A percentile compares a stretch with the other conserved stretches of the same genome.
Evolutionary conservation across 768 basidiomycete genomes (phyloP).

Genomic region (Wakefieldia striispora): DNA sequence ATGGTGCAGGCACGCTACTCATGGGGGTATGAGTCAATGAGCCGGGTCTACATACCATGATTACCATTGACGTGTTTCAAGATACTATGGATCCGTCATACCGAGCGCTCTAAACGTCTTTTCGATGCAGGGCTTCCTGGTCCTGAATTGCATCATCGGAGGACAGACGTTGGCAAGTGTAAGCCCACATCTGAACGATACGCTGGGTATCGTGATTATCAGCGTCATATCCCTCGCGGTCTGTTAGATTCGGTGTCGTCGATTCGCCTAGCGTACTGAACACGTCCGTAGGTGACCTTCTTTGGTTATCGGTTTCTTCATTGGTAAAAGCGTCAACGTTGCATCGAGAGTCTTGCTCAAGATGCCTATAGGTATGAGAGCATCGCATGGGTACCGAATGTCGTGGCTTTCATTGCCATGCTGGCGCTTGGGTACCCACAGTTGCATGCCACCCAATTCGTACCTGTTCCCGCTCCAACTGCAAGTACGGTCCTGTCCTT

Average conservation of each 20-base stretch:
- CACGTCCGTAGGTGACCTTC: conserved; percentile 49
- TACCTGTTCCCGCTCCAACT: conserved; percentile 37
- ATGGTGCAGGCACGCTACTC: conserved; percentile 58
- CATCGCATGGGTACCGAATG: conserved; percentile 73
- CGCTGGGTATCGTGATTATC: conserved; percentile 34
- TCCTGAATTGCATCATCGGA: conserved; percentile 59
- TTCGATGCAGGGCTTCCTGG: conserved; percentile 54
- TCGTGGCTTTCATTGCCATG: conserved; percentile 65
- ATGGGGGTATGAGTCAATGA: conserved; percentile 40
- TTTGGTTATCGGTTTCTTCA: conserved; percentile 63
- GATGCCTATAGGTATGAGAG: conserved; percentile 59
- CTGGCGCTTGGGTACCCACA: conserved; percentile 70
- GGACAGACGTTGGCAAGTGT: conserved; percentile 60
- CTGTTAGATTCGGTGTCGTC: conserved; percentile 2
- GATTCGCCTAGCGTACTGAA: not conserved
- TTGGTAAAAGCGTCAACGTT: conserved; percentile 35
- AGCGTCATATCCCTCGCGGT: conserved; percentile 31
- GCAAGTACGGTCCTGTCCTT: conserved; percentile 40
- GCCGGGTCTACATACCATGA: conserved; percentile 7
- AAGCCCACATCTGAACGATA: conserved; percentile 29
- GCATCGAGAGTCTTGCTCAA: not conserved
- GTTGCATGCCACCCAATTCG: conserved; percentile 40
- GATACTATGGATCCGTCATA: conserved; percentile 39
- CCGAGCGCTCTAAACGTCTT: conserved; percentile 48
- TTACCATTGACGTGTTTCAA: conserved; percentile 15